Conservation (phyloP, 306 rosid species). For the Corylus avellana region DNA sequence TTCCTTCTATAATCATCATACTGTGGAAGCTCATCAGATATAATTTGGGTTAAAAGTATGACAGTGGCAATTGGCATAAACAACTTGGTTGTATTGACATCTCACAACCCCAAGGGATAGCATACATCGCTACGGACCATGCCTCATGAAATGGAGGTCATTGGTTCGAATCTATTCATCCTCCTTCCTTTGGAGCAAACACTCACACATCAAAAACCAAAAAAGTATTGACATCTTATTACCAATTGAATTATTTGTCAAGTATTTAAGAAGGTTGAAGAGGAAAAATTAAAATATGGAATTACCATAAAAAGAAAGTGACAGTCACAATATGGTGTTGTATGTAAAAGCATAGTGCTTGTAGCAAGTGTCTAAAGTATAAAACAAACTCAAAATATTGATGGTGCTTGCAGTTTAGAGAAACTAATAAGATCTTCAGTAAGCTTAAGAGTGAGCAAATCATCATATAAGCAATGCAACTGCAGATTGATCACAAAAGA, state of each 20-base stretch:
- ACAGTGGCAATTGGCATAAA: background rate
- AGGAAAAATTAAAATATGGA: background rate
- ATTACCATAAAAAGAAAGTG: background rate
- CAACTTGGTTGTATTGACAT: background rate
- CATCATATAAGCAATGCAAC: too few species aligned
- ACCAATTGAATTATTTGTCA: background rate
- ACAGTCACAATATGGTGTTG: background rate
- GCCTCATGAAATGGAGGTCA: background rate
- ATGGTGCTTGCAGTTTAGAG: background rate
- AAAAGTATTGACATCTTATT: background rate
- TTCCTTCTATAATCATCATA: slow-evolving; percentile 10
- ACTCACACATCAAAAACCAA: background rate
- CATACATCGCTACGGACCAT: background rate
- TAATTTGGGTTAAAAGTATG: background rate
- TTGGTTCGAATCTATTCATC: background rate
- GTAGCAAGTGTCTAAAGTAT: background rate
- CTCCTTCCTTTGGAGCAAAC: background rate
- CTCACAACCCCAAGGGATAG: background rate
- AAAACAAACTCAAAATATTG: background rate
- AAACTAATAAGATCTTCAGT: too few species aligned
- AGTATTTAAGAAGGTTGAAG: background rate
- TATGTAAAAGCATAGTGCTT: background rate
- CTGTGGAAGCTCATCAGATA: slow-evolving; percentile 6
- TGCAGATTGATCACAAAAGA: background rate
- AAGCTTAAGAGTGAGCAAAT: too few species aligned